phyloP scores from a whole-genome alignment of 2,329 filamentous ascomycete genomes.

The Cryphonectria parasitica region DNA sequence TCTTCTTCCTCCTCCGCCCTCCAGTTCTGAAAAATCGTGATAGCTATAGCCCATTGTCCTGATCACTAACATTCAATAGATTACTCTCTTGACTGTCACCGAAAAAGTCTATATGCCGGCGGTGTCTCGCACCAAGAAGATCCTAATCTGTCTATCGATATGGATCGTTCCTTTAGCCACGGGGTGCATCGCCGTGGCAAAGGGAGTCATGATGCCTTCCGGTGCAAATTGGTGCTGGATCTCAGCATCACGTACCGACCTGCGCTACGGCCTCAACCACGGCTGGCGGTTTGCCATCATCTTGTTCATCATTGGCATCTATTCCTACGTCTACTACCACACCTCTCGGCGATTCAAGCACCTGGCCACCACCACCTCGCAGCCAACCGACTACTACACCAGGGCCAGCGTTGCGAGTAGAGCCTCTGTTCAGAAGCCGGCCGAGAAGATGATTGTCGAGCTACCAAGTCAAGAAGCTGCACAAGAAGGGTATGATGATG shows the following conservation, averaged over 20 bases:
- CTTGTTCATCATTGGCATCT: conserved; percentile 44
- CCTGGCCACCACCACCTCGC: conserved; percentile 12
- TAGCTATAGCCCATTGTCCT: background rate
- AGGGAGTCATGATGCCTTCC: conserved; percentile 40
- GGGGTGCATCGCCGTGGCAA: conserved; percentile 37
- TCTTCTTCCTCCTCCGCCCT: too few relatives aligned
- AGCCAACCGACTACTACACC: background rate
- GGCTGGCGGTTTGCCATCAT: conserved; percentile 51
- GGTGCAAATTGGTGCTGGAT: conserved; percentile 53
- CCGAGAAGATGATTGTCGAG: background rate
- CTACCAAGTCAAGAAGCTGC: background rate
- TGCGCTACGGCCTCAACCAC: conserved; percentile 49
- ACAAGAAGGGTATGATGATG: background rate
- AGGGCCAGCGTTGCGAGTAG: conserved; percentile 1
- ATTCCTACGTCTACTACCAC: conserved; percentile 47
- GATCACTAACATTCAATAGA: background rate
- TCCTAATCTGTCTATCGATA: conserved; percentile 42
- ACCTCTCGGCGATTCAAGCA: conserved; percentile 35
- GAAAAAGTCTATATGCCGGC: conserved; percentile 40
- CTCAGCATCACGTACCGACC: conserved; percentile 37
- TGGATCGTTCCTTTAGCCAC: conserved; percentile 48
- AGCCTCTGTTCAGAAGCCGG: background rate
- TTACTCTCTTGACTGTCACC: conserved; percentile 29
- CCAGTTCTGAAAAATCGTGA: too few relatives aligned
- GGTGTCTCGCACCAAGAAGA: conserved; percentile 36